Evolutionary conservation across 1,284 basidiomycete genomes (phyloP), one percentile per base, ranked within the genome.

Genomic region (Phlebopus sp.): DNA sequence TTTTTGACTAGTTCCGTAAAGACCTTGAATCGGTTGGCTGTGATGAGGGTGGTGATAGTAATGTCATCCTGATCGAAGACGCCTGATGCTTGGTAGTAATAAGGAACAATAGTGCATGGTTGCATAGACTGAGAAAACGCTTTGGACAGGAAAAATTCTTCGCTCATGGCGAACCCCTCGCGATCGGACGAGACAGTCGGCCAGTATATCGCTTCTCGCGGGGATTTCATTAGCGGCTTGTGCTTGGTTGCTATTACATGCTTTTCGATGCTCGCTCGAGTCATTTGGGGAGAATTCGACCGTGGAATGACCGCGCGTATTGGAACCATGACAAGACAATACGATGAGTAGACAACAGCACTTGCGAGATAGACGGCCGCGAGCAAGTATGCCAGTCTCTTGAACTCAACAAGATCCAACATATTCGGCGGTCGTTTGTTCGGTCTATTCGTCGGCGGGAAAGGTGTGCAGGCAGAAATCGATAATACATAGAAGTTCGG

Each of bases 21-120:
- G 17, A 86, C 84, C 37, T 79, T 73, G 63, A 91, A 86, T 13
- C 90, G 75, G 57, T 89, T 86, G 60, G 78, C 81, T 1, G 91
- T 92, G 25, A 92, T 83, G 25, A 92, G 74, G 1, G 90, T 92
- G 1, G 90, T 88, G 47, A 93, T 81, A 1, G 90, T 91, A 39
- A 92, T 81, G 54, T 92, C 90, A 37, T 84, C 76, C 10, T 64
- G 52, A 27, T 81, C 73, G 49, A 80, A 72, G 5, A 52, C 51
- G 4, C 72, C 73, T 2, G 67, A 63, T 34, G 84, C 84, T 46
- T 80, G 79, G 64, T 89, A 89, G 65, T 85, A 92, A 69, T 84
- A 92, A 0, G 90, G 90, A 15, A 89, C 75, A 44, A 91, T 79
- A 55, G 82, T 81, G 58, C 77, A 83, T 0, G 88, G 87, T 35